Base-by-base conservation (phyloP, 257 asterid genomes). In the Mentha longifolia region DNA sequence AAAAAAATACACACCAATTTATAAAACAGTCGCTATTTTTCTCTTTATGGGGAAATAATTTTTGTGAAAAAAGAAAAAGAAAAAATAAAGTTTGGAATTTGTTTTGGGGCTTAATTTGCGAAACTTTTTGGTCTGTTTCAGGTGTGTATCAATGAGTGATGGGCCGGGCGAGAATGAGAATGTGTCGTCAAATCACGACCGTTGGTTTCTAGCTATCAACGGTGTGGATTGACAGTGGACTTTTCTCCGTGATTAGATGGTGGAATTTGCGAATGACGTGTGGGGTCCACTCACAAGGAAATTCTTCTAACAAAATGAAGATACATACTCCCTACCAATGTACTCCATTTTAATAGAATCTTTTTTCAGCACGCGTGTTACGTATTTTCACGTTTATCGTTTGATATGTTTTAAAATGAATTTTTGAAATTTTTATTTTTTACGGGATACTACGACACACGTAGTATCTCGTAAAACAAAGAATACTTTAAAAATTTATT, bases 231-330 rank as follows among this genome's bases (percentile, higher is more conserved):
- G 57, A 51, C n/a, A 7, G 11, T 51, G 0, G 28, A 51, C 13
- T 17, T n/a, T 17, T 17, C 4, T 17, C 1, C 22, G 22, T 51
- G 28, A 51, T 63, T 47, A 74, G 20, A 15, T 5, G 55, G 28
- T 17, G 57, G 8, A 13, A 17, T 56, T 56, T 37, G 74, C 35
- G 50, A 71, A 71, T 47, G 60, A 47, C 64, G 74, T 42, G 74
- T 65, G 74, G 75, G 73, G 50, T 37, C 47, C 47, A 10, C 11
- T 39, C 45, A 39, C 11, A 39, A 9, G 45, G n/a, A 12, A 42
- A 42, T 42, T 42, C 47, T 0, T 42, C 47, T 12, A 9, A 3
- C 47, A 42, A 42, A 42, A 1, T 1, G 3, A 33, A 42, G 47
- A 42, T n/a, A n/a, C n/a, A n/a, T n/a, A n/a, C n/a, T n/a, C n/a